Percentiles rank a stretch among this genome's conserved stretches.
These are phyloP conservation scores for Paramecium pentaurelia DNA, from an alignment of 73 alveolate genomes.

Conservation along the genomic window DNA sequence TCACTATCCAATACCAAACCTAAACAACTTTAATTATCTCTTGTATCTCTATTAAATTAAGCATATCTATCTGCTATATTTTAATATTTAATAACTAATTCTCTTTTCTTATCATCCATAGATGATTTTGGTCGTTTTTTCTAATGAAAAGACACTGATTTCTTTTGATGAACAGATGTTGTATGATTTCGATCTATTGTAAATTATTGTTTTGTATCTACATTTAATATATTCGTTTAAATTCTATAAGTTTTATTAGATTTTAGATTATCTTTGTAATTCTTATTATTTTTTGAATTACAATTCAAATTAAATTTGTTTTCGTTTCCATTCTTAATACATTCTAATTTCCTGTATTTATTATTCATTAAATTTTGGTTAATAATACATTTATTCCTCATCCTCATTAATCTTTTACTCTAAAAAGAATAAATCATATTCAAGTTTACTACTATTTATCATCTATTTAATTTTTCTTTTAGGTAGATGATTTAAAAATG, in stretches of 20 bases:
- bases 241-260: not conserved
- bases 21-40: not conserved
- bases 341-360: not conserved
- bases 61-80: not conserved
- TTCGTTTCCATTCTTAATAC: not conserved
- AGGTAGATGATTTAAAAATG: not conserved
- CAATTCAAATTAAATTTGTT: not conserved
- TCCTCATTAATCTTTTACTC: not conserved
- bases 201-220: not conserved
- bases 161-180: not conserved
- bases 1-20: not conserved
- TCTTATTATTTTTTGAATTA: not conserved
- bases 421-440: not conserved
- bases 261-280: not conserved
- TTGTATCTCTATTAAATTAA: not conserved
- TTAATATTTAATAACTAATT: not conserved
- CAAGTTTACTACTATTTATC: not conserved
- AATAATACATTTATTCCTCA: not conserved
- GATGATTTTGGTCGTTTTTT: not conserved
- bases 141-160: not conserved
- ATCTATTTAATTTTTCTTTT: not conserved
- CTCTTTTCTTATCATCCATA: not conserved
- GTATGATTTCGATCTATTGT: constrained; percentile 8
- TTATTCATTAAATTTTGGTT: not conserved
- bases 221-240: constrained; percentile 19